phyloP scores from a whole-genome alignment of 441 rosid genomes.

The Adansonia rubrostipa region DNA sequence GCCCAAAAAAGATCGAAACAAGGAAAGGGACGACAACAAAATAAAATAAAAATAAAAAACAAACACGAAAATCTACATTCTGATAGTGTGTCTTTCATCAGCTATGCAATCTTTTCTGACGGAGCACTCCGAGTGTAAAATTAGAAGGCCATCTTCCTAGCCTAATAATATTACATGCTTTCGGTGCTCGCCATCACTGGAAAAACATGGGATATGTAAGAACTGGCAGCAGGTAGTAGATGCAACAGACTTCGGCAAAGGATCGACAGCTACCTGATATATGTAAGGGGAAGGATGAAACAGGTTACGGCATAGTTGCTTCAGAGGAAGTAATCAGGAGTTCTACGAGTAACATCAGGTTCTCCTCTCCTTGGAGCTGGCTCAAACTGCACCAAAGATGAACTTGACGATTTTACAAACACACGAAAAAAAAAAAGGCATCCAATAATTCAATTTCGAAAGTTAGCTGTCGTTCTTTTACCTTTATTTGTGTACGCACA shows the following conservation, averaged over 20 bases:
- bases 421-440: not conserved
- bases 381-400: slow-evolving; percentile 55
- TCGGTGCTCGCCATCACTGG: slow-evolving; percentile 21
- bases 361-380: slow-evolving; percentile 84
- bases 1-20: not conserved
- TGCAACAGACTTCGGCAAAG: slow-evolving; percentile 11
- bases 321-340: slow-evolving; percentile 75
- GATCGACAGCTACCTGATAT: slow-evolving; percentile 17
- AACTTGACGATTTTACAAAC: slow-evolving; percentile 5
- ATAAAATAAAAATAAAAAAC: not conserved
- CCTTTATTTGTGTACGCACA: not conserved
- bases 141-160: slow-evolving; percentile 39
- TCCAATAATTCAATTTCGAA: not conserved
- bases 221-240: not conserved
- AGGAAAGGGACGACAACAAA: not conserved
- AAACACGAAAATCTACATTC: slow-evolving; percentile 40
- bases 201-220: slow-evolving; percentile 24
- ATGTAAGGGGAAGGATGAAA: not conserved
- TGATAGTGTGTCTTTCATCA: slow-evolving; percentile 28
- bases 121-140: slow-evolving; percentile 25
- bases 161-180: slow-evolving; percentile 47
- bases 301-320: slow-evolving; percentile 14
- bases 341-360: slow-evolving; percentile 72
- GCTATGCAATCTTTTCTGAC: slow-evolving; percentile 42
- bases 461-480: not conserved